A percentile compares a stretch with the other conserved stretches of the same genome.
Evolutionary conservation across 495 filamentous ascomycete species (phyloP).

Genomic region (Hypomontagnella submonticulosa): DNA sequence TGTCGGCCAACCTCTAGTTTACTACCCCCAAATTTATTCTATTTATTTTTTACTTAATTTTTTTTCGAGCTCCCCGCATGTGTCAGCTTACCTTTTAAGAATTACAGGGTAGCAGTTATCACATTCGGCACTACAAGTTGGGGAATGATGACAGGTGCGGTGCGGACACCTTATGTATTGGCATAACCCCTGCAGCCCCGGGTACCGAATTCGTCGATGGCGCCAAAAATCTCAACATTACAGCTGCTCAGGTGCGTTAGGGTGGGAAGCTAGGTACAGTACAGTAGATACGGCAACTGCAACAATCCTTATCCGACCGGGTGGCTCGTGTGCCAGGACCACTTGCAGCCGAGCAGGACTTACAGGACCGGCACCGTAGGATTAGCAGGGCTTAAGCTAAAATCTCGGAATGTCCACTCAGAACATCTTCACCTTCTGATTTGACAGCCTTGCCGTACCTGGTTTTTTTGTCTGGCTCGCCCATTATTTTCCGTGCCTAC

Average conservation of each 20-base stretch:
- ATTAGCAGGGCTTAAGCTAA: no score
- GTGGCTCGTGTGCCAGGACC: conserved; percentile 19
- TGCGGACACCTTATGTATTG: conserved; percentile 22
- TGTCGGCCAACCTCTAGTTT: conserved; percentile 23
- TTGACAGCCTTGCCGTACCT: conserved; percentile 34
- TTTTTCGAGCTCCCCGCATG: conserved; percentile 7
- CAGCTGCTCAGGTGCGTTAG: no score
- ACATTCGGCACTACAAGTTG: conserved; percentile 6
- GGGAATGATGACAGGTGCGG: conserved; percentile 26
- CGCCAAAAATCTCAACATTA: no score
- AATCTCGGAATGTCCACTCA: conserved; percentile 10
- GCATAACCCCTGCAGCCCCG: conserved; percentile 24
- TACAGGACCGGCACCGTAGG: not conserved
- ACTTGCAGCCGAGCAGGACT: conserved; percentile 1
- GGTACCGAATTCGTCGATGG: not conserved
- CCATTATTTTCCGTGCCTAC: conserved; percentile 36
- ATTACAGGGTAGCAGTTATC: conserved; percentile 11
- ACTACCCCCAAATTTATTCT: not conserved
- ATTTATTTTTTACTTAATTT: not conserved
- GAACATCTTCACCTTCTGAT: conserved; percentile 3
- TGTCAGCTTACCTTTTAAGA: conserved; percentile 15
- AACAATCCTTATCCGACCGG: conserved; percentile 30
- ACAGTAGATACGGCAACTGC: conserved; percentile 23
- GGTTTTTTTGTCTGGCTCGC: conserved; percentile 19
- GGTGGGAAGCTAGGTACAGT: no score